Conservation (phyloP, 108 stramenopile genomes). For the Cyclotella atomus region DNA sequence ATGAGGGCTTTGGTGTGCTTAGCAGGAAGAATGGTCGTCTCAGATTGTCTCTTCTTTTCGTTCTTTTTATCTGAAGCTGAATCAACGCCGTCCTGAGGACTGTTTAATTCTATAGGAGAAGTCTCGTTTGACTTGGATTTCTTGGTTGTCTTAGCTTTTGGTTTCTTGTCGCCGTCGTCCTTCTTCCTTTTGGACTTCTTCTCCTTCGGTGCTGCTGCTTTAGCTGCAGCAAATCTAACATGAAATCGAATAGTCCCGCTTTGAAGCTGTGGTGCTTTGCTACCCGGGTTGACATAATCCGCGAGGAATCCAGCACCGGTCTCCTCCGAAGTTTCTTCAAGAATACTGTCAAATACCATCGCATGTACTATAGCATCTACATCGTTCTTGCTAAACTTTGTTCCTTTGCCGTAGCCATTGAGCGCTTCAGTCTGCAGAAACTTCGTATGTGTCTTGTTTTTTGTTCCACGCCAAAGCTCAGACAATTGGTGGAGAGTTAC, state of each 20-base stretch:
- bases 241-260: conserved; percentile 57
- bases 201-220: conserved; percentile 33
- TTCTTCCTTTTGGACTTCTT: conserved; percentile 46
- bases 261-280: conserved; percentile 50
- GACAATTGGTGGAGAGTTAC: conserved; percentile 73
- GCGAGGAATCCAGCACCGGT: conserved; percentile 59
- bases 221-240: conserved; percentile 67
- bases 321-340: conserved; percentile 64
- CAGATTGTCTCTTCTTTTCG: conserved; percentile 29
- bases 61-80: background rate
- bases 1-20: conserved; percentile 59
- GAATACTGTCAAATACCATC: conserved; percentile 73
- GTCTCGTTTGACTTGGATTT: conserved; percentile 5
- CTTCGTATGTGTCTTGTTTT: conserved; percentile 68
- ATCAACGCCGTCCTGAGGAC: background rate
- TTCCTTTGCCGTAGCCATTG: conserved; percentile 66
- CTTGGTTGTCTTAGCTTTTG: conserved; percentile 41
- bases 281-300: conserved; percentile 75
- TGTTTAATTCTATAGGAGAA: background rate
- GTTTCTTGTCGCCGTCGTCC: conserved; percentile 14
- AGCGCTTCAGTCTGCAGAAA: conserved; percentile 34
- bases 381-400: conserved; percentile 69
- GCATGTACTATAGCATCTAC: conserved; percentile 75
- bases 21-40: conserved; percentile 50
- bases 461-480: conserved; percentile 82